phyloP scores from a whole-genome alignment of 2,329 filamentous ascomycete species.

The Colletotrichum cuscutae region DNA sequence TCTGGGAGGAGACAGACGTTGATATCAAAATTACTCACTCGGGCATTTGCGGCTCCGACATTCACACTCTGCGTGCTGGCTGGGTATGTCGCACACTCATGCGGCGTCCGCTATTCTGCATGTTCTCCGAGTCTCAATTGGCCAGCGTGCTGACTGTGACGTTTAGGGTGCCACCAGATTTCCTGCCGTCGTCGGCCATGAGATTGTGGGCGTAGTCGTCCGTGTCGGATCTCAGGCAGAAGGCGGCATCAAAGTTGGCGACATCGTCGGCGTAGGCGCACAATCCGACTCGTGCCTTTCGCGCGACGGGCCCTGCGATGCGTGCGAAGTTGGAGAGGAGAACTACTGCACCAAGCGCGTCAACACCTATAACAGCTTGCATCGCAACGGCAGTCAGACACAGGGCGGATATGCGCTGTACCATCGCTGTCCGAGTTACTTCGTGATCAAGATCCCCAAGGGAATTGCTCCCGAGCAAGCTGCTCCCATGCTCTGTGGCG shows the following conservation, averaged over 20 bases:
- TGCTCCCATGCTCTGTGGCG: slow-evolving; percentile 77
- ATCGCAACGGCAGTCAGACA: slow-evolving; percentile 63
- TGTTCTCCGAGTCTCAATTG: not conserved
- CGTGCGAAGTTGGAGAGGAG: slow-evolving; percentile 52
- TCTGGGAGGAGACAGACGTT: slow-evolving; percentile 71
- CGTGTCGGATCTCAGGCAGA: slow-evolving; percentile 59
- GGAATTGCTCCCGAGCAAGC: slow-evolving; percentile 51
- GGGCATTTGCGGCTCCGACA: slow-evolving; percentile 71
- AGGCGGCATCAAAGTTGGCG: slow-evolving; percentile 64
- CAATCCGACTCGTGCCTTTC: slow-evolving; percentile 65
- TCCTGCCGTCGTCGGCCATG: slow-evolving; percentile 67
- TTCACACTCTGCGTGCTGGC: slow-evolving; percentile 67
- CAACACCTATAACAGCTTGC: slow-evolving; percentile 63
- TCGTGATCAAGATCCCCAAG: slow-evolving; percentile 60
- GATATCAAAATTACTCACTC: slow-evolving; percentile 74
- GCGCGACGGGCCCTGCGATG: slow-evolving; percentile 47
- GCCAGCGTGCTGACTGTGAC: slow-evolving; percentile 25
- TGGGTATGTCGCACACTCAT: slow-evolving; percentile 53
- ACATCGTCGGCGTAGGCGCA: slow-evolving; percentile 71
- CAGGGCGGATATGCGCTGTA: slow-evolving; percentile 58
- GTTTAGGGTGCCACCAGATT: not conserved
- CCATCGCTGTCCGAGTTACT: slow-evolving; percentile 50
- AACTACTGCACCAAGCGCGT: slow-evolving; percentile 54
- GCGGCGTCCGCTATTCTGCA: slow-evolving; percentile 38
- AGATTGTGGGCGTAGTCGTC: slow-evolving; percentile 69